Conservation (phyloP, 1,284 basidiomycete species). For the Microbotryum silenes-acaulis region DNA sequence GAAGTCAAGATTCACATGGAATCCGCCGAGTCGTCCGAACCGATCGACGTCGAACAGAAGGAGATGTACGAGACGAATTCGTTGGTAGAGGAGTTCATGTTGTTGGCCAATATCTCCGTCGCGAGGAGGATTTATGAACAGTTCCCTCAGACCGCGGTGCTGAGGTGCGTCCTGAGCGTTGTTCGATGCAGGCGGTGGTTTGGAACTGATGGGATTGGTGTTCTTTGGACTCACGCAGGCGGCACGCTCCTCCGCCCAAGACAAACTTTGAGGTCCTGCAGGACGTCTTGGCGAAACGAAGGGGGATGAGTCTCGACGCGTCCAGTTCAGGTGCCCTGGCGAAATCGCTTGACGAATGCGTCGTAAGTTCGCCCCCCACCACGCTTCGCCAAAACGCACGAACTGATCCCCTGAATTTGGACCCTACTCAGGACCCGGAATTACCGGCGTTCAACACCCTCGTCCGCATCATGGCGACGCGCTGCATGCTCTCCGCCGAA, state of each 20-base stretch:
- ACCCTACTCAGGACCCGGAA: slow-evolving; percentile 54
- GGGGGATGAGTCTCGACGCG: slow-evolving; percentile 78
- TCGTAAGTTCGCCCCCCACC: slow-evolving; percentile 50
- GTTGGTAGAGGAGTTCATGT: slow-evolving; percentile 98
- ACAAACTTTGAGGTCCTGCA: slow-evolving; percentile 94
- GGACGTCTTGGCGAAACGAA: slow-evolving; percentile 81
- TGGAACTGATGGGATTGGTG: neutral
- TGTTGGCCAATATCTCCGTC: slow-evolving; percentile 93
- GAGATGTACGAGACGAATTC: slow-evolving; percentile 88
- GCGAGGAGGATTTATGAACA: slow-evolving; percentile 86
- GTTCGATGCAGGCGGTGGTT: neutral
- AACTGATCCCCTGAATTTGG: neutral
- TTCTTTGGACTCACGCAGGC: slow-evolving; percentile 46
- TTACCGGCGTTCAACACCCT: slow-evolving; percentile 92
- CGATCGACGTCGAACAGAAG: slow-evolving; percentile 97
- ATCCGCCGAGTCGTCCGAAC: slow-evolving; percentile 83
- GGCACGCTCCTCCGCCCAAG: slow-evolving; percentile 86
- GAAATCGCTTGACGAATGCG: slow-evolving; percentile 74
- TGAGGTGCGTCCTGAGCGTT: slow-evolving; percentile 53
- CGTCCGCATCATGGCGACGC: slow-evolving; percentile 96
- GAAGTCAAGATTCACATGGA: slow-evolving; percentile 94
- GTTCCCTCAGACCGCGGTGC: slow-evolving; percentile 90
- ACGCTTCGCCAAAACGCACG: neutral
- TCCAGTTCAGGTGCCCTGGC: slow-evolving; percentile 89
- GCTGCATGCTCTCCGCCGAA: slow-evolving; percentile 97